Conservation (phyloP, 805 yeast genomes). For the Pichia insulana region DNA sequence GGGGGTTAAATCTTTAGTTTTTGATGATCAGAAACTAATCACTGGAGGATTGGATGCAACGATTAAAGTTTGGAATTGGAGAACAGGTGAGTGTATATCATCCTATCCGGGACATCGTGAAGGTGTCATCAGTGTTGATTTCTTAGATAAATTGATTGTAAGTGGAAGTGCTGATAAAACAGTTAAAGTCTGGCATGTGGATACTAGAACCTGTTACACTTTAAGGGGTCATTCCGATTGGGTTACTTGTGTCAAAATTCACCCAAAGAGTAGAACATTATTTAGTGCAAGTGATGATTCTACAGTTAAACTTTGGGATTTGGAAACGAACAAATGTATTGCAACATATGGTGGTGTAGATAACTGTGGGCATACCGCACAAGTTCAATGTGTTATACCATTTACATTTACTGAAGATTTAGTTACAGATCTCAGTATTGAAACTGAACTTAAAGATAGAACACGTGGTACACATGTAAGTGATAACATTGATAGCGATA, state of each 20-base stretch:
- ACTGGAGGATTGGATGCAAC: constrained; percentile 90
- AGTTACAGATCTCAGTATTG: constrained; percentile 25
- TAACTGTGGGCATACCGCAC: constrained; percentile 83
- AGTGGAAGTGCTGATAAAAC: constrained; percentile 88
- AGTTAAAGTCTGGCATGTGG: constrained; percentile 94
- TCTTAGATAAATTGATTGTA: constrained; percentile 69
- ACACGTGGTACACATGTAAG: constrained; percentile 15
- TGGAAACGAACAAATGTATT: constrained; percentile 69
- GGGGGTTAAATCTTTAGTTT: constrained; percentile 77
- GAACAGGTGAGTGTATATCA: constrained; percentile 88
- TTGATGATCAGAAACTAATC: constrained; percentile 82
- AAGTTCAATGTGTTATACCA: constrained; percentile 88
- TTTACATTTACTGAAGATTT: constrained; percentile 58
- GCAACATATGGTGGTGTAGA: constrained; percentile 69
- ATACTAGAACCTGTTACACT: constrained; percentile 84
- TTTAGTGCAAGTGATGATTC: constrained; percentile 89
- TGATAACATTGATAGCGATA: constrained; percentile 8
- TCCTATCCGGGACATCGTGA: constrained; percentile 91
- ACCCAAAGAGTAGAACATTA: constrained; percentile 65
- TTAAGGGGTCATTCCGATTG: constrained; percentile 88
- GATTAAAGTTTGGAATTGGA: constrained; percentile 92
- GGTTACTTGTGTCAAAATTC: constrained; percentile 86
- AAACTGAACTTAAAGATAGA: constrained; percentile 34
- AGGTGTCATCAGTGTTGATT: constrained; percentile 78
- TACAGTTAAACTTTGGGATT: constrained; percentile 92